A percentile compares a stretch with the other conserved stretches of the same genome.
phyloP scores from a whole-genome alignment of 352 stramenopile species.

The Phytophthora colocasiae region DNA sequence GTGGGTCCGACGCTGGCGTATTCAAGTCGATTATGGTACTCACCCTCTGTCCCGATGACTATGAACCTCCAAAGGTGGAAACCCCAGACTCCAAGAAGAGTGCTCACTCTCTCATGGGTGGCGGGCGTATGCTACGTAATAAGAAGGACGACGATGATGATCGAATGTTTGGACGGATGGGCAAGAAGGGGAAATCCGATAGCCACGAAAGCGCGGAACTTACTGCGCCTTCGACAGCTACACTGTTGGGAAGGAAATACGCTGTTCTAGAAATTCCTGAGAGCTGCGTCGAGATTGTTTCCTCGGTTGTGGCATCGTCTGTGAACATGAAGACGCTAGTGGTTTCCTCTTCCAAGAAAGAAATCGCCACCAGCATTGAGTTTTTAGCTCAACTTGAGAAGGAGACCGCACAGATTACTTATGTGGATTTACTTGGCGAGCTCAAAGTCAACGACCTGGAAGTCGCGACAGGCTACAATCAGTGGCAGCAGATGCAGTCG shows the following conservation, averaged over 20 bases:
- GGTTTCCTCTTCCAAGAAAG: conserved; percentile 68
- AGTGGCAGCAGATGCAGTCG: conserved; percentile 68
- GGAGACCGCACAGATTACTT: conserved; percentile 54
- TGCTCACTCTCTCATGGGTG: conserved; percentile 25
- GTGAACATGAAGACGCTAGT: conserved; percentile 78
- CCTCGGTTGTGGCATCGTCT: conserved; percentile 40
- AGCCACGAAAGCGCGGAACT: conserved; percentile 55
- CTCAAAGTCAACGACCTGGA: conserved; percentile 86
- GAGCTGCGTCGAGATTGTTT: conserved; percentile 78
- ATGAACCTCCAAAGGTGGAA: conserved; percentile 55
- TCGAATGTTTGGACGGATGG: conserved; percentile 47
- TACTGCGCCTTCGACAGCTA: conserved; percentile 55
- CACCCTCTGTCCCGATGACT: conserved; percentile 72
- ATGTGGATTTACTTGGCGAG: conserved; percentile 76
- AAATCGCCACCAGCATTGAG: conserved; percentile 73
- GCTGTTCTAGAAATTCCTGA: conserved; percentile 81
- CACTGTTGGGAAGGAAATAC: conserved; percentile 72
- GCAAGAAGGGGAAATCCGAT: conserved; percentile 40
- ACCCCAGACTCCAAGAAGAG: conserved; percentile 23
- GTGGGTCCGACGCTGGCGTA: conserved; percentile 29
- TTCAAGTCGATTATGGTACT: conserved; percentile 83
- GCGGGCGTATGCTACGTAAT: conserved; percentile 53
- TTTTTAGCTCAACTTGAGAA: conserved; percentile 84
- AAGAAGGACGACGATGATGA: conserved; percentile 63
- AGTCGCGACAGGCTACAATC: conserved; percentile 65